Evolutionary conservation across 352 stramenopile species (phyloP), one percentile per base, ranked within the genome.

Genomic region (Poterioochromonas sp.): DNA sequence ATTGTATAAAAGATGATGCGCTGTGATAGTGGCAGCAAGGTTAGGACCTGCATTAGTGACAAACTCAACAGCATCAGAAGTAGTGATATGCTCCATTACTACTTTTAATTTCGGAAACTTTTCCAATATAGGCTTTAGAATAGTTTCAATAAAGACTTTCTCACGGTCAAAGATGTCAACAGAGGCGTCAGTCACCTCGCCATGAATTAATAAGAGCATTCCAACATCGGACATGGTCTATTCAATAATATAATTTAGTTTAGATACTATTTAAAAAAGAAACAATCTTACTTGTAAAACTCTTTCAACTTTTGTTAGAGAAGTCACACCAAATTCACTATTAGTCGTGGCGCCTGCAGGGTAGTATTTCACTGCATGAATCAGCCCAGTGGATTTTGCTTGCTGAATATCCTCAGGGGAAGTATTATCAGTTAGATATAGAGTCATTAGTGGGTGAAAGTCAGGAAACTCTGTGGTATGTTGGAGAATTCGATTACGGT

Each of bases 41-140:
- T 97, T 99, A 41, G 85, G 85, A 0, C 90, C 86, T 12, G n/a
- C 51, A 40, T 54, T n/a, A 40, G 88, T 82, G 12, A 99, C 91
- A 83, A 98, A 99, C 60, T 96, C 86, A 0, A 96, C 95, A 2
- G 94, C 95, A 63, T 98, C 88, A 63, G 90, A 88, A 8, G 96
- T 99, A 74, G 94, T 98, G 81, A 98, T 98, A 84, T 99, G 96
- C 85, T 99, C 96, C 92, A 98, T 97, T n/a, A 98, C 94, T 74
- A 99, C 26, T 44, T 76, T 76, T 32, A 74, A 63, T 39, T 41
- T n/a, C 22, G 65, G 73, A 53, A 29, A 69, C 26, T 64, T 39
- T 58, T 0, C 29, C 0, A 29, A n/a, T 20, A 43, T 37, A 44
- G 81, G 77, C 64, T 73, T 93, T 70, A 99, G 90, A 78, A 97